Conservation (phyloP, 148 eudicot genomes). For the Cornus kousa region DNA sequence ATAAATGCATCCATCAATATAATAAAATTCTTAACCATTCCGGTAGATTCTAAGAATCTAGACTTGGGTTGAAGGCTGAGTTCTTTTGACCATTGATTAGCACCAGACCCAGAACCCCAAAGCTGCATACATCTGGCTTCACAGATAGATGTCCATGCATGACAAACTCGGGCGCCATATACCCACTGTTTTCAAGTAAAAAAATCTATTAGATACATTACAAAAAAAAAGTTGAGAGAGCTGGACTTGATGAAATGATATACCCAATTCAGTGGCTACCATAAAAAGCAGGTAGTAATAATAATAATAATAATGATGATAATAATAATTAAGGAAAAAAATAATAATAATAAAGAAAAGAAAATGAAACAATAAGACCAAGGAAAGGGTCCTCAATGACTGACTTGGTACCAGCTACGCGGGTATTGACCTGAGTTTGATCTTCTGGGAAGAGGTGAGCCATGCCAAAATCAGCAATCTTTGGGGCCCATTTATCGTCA, state of each 20-base stretch:
- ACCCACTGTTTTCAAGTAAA: slow-evolving; percentile 58
- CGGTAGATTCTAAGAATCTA: slow-evolving; percentile 47
- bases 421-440: too few species aligned
- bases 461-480: too few species aligned
- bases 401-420: too few species aligned
- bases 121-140: slow-evolving; percentile 85
- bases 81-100: slow-evolving; percentile 70
- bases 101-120: slow-evolving; percentile 79
- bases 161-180: slow-evolving; percentile 91
- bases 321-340: too few species aligned
- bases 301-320: too few species aligned
- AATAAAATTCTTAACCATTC: slow-evolving; percentile 67
- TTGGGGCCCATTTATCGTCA: too few species aligned
- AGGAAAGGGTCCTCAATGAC: slow-evolving; percentile 27
- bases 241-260: not conserved
- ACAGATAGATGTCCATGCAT: slow-evolving; percentile 68
- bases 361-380: too few species aligned
- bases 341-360: not conserved
- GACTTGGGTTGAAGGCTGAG: slow-evolving; percentile 45
- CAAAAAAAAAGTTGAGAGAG: not conserved
- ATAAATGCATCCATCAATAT: not conserved
- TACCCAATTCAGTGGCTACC: not conserved
- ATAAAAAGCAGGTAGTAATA: not conserved
- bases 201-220: slow-evolving; percentile 8
- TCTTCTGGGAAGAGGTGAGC: too few species aligned